A percentile compares a stretch with the other conserved stretches of the same genome.
Conservation (phyloP, 257 asterid species). For the Eucommia ulmoides region DNA sequence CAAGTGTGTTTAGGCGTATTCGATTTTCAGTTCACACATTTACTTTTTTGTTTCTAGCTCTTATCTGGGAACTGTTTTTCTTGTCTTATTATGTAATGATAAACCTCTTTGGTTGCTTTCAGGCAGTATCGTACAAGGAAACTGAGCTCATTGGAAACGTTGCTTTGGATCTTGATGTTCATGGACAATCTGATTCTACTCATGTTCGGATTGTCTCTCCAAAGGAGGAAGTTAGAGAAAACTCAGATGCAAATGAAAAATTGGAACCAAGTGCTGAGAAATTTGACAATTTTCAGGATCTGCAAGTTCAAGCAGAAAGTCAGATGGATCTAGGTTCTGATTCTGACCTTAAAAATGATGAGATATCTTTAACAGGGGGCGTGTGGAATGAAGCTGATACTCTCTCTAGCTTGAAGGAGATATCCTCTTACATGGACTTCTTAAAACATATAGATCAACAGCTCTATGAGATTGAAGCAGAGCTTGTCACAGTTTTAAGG, state of each 20-base stretch:
- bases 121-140: conserved; percentile 83
- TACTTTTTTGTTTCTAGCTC: neutral
- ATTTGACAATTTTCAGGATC: conserved; percentile 19
- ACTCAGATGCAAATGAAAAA: conserved; percentile 17
- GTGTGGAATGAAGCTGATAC: conserved; percentile 14
- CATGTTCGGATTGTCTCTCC: conserved; percentile 61
- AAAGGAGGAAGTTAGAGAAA: conserved; percentile 21
- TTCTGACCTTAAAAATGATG: conserved; percentile 13
- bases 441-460: conserved; percentile 47
- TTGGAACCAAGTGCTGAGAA: conserved; percentile 12
- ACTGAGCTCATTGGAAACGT: conserved; percentile 62
- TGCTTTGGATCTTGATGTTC: conserved; percentile 45
- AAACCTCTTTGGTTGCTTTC: conserved; percentile 8
- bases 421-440: conserved; percentile 49
- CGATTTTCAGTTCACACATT: neutral
- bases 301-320: conserved; percentile 15
- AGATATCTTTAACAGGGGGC: conserved; percentile 14
- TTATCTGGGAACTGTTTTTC: neutral
- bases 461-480: conserved; percentile 53
- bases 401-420: conserved; percentile 17
- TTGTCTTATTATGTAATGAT: neutral
- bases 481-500: conserved; percentile 48
- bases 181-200: conserved; percentile 21
- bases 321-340: conserved; percentile 11
- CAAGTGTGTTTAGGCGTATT: too few species aligned